phyloP scores from a whole-genome alignment of 495 filamentous ascomycete species.

The Haplographium delicatum region DNA sequence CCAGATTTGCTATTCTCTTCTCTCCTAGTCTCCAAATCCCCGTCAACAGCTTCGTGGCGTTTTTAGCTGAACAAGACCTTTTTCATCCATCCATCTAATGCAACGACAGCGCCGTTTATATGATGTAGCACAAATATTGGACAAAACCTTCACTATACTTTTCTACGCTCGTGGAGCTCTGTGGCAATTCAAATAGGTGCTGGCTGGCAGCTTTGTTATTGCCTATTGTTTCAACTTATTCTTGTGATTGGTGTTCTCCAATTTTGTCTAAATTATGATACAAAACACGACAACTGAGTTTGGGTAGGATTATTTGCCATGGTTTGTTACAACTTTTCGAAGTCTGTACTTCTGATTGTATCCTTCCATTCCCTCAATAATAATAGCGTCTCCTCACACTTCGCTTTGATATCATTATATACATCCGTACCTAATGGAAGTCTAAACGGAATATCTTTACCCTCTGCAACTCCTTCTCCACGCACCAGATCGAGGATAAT shows the following conservation, averaged over 20 bases:
- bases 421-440: conserved; percentile 42
- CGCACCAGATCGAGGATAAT: conserved; percentile 43
- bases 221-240: too few species aligned
- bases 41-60: too few species aligned
- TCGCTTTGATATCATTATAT: conserved; percentile 28
- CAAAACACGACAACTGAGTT: too few species aligned
- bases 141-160: neutral
- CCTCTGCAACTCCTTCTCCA: conserved; percentile 14
- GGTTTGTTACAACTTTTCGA: too few species aligned
- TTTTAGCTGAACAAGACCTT: too few species aligned
- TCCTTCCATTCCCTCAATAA: conserved; percentile 37
- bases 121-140: neutral
- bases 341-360: conserved; percentile 31
- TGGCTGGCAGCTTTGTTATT: neutral
- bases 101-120: neutral
- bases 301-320: too few species aligned
- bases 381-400: conserved; percentile 29
- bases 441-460: conserved; percentile 34
- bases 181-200: neutral
- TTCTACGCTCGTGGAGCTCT: neutral
- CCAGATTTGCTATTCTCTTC: too few species aligned
- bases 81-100: too few species aligned
- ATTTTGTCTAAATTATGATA: too few species aligned
- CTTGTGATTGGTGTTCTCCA: too few species aligned
- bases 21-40: too few species aligned